Conservation (phyloP, 2,329 filamentous ascomycete genomes). For the Trichoderma koningii region DNA sequence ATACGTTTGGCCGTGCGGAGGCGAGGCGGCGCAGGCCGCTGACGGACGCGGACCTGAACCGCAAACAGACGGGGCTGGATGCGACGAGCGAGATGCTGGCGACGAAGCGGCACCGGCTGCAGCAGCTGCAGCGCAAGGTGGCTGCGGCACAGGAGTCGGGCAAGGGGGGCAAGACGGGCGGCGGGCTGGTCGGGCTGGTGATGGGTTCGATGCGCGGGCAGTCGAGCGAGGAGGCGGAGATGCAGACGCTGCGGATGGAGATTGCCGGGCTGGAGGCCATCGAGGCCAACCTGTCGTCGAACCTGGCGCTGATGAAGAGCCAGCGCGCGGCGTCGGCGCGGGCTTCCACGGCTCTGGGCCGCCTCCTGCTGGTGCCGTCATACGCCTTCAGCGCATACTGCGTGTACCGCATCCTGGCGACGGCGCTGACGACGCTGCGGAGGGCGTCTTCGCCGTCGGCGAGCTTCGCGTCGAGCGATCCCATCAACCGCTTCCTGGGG, state of each 20-base stretch:
- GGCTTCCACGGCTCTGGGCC: constrained; percentile 67
- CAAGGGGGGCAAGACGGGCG: constrained; percentile 29
- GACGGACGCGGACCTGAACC: constrained; percentile 71
- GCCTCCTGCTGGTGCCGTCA: constrained; percentile 61
- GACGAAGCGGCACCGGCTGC: constrained; percentile 71
- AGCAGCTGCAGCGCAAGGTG: constrained; percentile 67
- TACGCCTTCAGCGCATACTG: constrained; percentile 80
- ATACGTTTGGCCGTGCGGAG: constrained; percentile 68
- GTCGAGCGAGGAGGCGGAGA: constrained; percentile 60
- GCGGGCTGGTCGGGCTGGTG: constrained; percentile 71
- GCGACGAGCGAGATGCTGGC: constrained; percentile 78
- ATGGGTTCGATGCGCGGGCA: constrained; percentile 70
- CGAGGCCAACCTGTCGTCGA: constrained; percentile 68
- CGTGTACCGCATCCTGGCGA: constrained; percentile 77
- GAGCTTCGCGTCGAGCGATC: constrained; percentile 70
- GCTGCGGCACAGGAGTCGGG: constrained; percentile 48
- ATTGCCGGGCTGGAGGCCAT: constrained; percentile 79
- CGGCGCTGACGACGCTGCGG: constrained; percentile 66
- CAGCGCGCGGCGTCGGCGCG: constrained; percentile 66
- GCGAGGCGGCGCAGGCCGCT: constrained; percentile 57
- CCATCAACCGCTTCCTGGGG: constrained; percentile 80
- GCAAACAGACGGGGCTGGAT: constrained; percentile 77
- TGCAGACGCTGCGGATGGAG: constrained; percentile 68
- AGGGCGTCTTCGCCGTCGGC: constrained; percentile 49
- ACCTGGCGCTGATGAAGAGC: constrained; percentile 63